Evolutionary conservation across 768 basidiomycete genomes (phyloP).

Genomic region (Boletellus emodensis): DNA sequence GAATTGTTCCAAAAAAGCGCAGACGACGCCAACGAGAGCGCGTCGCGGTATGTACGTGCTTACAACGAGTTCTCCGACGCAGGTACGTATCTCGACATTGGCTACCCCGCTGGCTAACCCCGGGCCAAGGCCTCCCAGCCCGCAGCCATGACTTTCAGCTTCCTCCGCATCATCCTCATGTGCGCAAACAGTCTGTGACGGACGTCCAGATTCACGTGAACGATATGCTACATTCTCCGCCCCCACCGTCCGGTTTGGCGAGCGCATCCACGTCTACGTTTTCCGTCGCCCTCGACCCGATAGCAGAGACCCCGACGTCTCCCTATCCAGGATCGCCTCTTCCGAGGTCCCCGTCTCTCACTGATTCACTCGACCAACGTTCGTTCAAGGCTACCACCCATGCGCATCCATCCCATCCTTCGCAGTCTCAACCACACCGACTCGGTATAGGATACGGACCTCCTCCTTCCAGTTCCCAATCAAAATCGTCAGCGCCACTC

Average conservation of each 20-base stretch:
- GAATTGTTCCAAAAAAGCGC: constrained; percentile 37
- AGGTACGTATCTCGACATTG: constrained; percentile 9
- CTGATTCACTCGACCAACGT: constrained; percentile 24
- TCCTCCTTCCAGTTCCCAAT: constrained; percentile 21
- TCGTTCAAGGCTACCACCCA: constrained; percentile 30
- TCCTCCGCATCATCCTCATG: constrained; percentile 67
- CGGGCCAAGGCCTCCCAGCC: constrained; percentile 16
- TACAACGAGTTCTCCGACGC: constrained; percentile 27
- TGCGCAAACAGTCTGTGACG: constrained; percentile 66
- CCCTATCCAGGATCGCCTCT: constrained; percentile 36
- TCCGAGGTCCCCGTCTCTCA: constrained; percentile 24
- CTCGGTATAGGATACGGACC: constrained; percentile 47
- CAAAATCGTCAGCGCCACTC: constrained; percentile 17
- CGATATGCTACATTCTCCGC: constrained; percentile 23
- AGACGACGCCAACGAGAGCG: constrained; percentile 2
- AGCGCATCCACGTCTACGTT: constrained; percentile 46
- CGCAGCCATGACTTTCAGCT: constrained; percentile 52
- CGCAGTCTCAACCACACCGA: constrained; percentile 32
- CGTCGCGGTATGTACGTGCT: constrained; percentile 29
- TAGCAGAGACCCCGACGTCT: constrained; percentile 41
- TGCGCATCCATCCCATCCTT: constrained; percentile 30
- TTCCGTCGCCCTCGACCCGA: constrained; percentile 46
- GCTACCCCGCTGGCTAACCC: constrained; percentile 5
- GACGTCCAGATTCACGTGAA: constrained; percentile 44
- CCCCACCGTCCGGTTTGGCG: constrained; percentile 19